Evolutionary conservation across 768 basidiomycete genomes (phyloP).

Genomic region (Albatrellus ellisii): DNA sequence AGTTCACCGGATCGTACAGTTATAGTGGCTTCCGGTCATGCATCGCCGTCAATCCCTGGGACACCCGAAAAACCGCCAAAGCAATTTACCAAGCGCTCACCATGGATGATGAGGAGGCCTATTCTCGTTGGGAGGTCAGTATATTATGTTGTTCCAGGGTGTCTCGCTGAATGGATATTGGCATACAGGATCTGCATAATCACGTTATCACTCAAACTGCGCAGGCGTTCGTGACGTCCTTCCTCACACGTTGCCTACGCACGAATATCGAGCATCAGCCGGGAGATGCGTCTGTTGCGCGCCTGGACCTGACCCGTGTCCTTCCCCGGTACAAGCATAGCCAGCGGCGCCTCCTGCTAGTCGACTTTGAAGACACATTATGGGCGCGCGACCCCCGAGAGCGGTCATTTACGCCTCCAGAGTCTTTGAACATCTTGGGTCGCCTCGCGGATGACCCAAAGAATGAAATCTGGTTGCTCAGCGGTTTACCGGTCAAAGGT

Average conservation of each 20-base stretch:
- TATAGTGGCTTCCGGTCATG: constrained; percentile 82
- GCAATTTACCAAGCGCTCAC: constrained; percentile 69
- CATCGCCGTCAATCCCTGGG: constrained; percentile 81
- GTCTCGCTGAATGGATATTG: neutral
- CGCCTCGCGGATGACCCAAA: constrained; percentile 44
- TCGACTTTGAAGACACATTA: constrained; percentile 76
- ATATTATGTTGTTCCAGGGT: neutral
- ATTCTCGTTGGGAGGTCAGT: constrained; percentile 62
- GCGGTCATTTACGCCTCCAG: constrained; percentile 16
- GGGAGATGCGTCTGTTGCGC: constrained; percentile 25
- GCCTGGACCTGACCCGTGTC: constrained; percentile 34
- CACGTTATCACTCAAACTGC: constrained; percentile 83
- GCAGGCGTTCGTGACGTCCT: constrained; percentile 68
- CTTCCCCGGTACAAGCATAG: constrained; percentile 58
- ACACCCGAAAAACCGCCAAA: constrained; percentile 68
- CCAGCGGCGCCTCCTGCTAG: constrained; percentile 45
- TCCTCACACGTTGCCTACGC: constrained; percentile 64
- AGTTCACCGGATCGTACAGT: constrained; percentile 82
- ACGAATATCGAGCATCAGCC: constrained; percentile 54
- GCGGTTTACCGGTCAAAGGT: constrained; percentile 50
- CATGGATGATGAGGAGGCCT: constrained; percentile 64
- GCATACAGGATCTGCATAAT: constrained; percentile 50
- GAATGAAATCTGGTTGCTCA: constrained; percentile 77
- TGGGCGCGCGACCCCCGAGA: constrained; percentile 46
- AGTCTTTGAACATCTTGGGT: constrained; percentile 35